A percentile compares a stretch with the other conserved stretches of the same genome.
Conservation (phyloP, 257 asterid species). For the Thymus quinquecostatus region DNA sequence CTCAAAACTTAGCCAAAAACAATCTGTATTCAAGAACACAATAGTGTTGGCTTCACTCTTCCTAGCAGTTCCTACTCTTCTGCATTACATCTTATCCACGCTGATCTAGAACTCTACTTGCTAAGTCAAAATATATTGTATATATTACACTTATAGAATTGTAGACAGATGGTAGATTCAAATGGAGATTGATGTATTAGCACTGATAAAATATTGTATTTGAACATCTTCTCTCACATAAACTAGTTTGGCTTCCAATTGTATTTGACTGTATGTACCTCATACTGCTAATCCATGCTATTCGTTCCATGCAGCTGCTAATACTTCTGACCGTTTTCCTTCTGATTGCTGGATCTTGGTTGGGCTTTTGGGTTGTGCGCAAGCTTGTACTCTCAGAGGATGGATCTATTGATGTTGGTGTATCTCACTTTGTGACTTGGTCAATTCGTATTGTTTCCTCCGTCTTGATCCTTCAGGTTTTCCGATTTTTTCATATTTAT, state of each 20-base stretch:
- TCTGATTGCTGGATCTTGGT: constrained; percentile 82
- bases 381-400: constrained; percentile 80
- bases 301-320: constrained; percentile 61
- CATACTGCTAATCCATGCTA: constrained; percentile 27
- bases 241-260: constrained; percentile 21
- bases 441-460: constrained; percentile 74
- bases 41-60: too few species aligned
- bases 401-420: constrained; percentile 74
- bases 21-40: too few species aligned
- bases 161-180: too few species aligned
- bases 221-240: constrained; percentile 18
- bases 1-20: too few species aligned
- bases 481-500: constrained; percentile 16
- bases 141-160: too few species aligned
- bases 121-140: too few species aligned
- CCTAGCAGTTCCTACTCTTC: not conserved
- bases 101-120: not conserved
- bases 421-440: constrained; percentile 76
- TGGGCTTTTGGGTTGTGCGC: constrained; percentile 93
- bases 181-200: not conserved
- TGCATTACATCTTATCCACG: not conserved
- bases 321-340: constrained; percentile 65
- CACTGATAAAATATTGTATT: constrained; percentile 13
- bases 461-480: constrained; percentile 86
- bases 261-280: constrained; percentile 2